Evolutionary conservation across 1,284 basidiomycete genomes (phyloP), one percentile per base, ranked within the genome.

Genomic region (Rhodofomes roseus): DNA sequence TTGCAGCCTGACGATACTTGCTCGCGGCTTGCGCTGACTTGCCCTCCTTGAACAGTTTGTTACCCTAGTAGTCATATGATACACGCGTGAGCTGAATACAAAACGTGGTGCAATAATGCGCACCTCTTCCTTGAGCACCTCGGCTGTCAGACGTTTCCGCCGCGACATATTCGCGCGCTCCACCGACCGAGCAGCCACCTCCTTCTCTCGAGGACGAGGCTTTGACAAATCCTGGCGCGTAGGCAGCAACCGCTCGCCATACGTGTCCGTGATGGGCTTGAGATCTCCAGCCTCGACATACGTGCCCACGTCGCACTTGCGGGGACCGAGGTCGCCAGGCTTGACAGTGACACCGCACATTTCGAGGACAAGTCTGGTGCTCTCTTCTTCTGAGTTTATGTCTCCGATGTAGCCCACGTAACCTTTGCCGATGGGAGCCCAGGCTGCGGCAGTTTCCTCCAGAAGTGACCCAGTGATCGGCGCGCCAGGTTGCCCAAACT

Each of bases 1-100:
- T 2, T 1, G 68, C 65, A 0, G 72, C 73, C 1, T 43, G 55
- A 23, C 66, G 59, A 51, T 73, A 73, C 57, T 57, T 62, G 7
- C 64, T 61, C 1, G 68, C 62, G 0, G 73, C 71, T n/a, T 67
- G 58, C 2, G 18, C 59, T 46, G 64, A 69, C 6, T 64, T 16
- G 14, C 60, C 62, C 2, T 58, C 14, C 18, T 55, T 60, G 61
- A 70, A 72, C 20, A 65, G 48, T 8, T 40, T 54, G 23, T 74
- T 73, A 8, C 72, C 72, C 68, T 71, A 50, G 18, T 54, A 39
- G 36, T 4, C 25, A 5, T 11, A 18, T 41, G 23, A 27, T 40
- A 16, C 3, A 11, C 9, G 20, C 23, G 22, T 39, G n/a, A 23
- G 46, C 1, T 23, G 29, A 40, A 1, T 18, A 4, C 23, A 44